These are phyloP conservation scores for Candida orba DNA, from an alignment of 805 yeast species.

Conservation along the genomic window DNA sequence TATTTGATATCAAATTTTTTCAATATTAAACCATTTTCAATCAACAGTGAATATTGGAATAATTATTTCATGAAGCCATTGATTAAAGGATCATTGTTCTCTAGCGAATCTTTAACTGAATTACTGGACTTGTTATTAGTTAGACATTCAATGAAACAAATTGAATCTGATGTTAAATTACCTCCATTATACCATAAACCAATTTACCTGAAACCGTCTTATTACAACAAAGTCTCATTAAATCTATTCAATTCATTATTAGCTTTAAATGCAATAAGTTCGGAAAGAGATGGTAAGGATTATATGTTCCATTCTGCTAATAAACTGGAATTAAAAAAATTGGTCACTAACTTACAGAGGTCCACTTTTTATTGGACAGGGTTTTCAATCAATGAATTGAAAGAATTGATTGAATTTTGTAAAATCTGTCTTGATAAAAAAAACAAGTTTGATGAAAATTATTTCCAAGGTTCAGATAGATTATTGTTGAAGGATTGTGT, in stretches of 20 bases:
- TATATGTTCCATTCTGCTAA: constrained; percentile 65
- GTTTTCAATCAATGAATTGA: constrained; percentile 51
- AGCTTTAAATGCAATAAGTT: constrained; percentile 67
- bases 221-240: constrained; percentile 51
- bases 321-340: constrained; percentile 43
- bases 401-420: constrained; percentile 43
- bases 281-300: constrained; percentile 59
- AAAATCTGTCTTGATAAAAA: constrained; percentile 35
- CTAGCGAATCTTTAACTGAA: constrained; percentile 33
- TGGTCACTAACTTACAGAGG: constrained; percentile 55
- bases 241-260: constrained; percentile 60
- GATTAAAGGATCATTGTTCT: constrained; percentile 30
- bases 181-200: constrained; percentile 57
- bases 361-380: constrained; percentile 76
- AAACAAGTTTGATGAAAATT: constrained; percentile 19
- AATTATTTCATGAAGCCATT: constrained; percentile 42
- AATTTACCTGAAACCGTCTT: constrained; percentile 53
- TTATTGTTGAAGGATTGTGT: constrained; percentile 37
- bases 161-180: constrained; percentile 46
- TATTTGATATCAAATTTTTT: constrained; percentile 44
- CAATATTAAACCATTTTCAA: constrained; percentile 50
- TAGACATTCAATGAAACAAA: constrained; percentile 47
- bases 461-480: constrained; percentile 33
- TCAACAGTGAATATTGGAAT: constrained; percentile 41
- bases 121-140: constrained; percentile 44